These are phyloP conservation scores for Linum usitatissimum DNA, from an alignment of 345 rosid genomes.

Conservation along the genomic window DNA sequence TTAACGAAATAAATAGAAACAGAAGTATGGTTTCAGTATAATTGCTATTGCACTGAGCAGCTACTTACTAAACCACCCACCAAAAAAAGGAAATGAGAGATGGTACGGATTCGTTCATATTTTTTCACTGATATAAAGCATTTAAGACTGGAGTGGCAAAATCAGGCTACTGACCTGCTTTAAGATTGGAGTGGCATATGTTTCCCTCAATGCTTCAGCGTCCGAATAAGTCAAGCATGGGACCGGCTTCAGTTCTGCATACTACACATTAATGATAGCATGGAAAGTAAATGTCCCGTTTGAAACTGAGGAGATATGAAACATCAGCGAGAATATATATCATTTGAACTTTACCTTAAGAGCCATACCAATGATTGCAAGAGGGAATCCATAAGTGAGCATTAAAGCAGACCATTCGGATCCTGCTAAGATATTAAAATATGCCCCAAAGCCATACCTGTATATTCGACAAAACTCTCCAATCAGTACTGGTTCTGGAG, in stretches of 20 bases:
- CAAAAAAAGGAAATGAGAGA: background rate
- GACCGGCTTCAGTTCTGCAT: constrained; percentile 95
- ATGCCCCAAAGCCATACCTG: constrained; percentile 94
- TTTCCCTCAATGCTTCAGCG: constrained; percentile 62
- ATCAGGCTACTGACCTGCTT: constrained; percentile 47
- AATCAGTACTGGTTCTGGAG: constrained; percentile 7
- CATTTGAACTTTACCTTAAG: constrained; percentile 49
- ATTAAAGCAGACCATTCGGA: constrained; percentile 95
- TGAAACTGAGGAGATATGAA: background rate
- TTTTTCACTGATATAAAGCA: background rate
- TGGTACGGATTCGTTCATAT: background rate
- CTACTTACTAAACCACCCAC: background rate
- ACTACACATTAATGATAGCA: constrained; percentile 36
- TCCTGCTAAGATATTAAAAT: constrained; percentile 86
- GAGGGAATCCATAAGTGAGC: constrained; percentile 96
- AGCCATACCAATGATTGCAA: constrained; percentile 96
- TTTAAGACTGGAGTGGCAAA: background rate
- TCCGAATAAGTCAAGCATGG: constrained; percentile 76
- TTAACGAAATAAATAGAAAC: background rate
- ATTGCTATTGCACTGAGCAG: background rate
- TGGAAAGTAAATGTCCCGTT: background rate
- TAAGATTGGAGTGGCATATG: constrained; percentile 70
- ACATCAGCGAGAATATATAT: background rate
- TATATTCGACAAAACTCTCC: constrained; percentile 11
- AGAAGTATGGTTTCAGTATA: background rate